Evolutionary conservation across 495 filamentous ascomycete species (phyloP).

Genomic region (Penicillium taxi): DNA sequence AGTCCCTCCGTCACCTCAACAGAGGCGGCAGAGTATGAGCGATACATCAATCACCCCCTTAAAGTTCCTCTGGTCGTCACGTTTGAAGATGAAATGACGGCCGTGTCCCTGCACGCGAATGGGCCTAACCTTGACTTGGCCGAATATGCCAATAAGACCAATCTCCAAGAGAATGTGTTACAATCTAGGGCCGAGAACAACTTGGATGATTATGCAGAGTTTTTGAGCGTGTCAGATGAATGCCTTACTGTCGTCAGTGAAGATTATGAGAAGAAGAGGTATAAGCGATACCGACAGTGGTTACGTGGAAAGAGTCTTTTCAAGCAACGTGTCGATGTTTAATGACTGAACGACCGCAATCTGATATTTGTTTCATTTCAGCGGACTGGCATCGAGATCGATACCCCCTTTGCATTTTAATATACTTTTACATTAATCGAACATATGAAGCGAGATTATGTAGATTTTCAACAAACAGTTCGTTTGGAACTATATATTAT

Average conservation of each 20-base stretch:
- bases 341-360: constrained; percentile 5
- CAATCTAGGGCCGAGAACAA: constrained; percentile 54
- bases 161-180: constrained; percentile 27
- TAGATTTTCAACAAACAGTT: constrained; percentile 9
- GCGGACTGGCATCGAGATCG: constrained; percentile 10
- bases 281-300: constrained; percentile 94
- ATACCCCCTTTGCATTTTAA: constrained; percentile 15
- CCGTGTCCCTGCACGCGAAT: constrained; percentile 31
- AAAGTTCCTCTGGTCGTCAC: constrained; percentile 81
- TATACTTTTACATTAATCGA: neutral
- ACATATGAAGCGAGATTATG: neutral
- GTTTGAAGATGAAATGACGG: constrained; percentile 51
- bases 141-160: constrained; percentile 58
- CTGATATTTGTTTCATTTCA: constrained; percentile 5
- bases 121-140: constrained; percentile 57
- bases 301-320: constrained; percentile 85
- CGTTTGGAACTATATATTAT: constrained; percentile 8
- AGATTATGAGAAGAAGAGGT: constrained; percentile 81
- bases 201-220: constrained; percentile 63
- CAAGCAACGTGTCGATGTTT: constrained; percentile 72
- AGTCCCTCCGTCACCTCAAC: constrained; percentile 64
- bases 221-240: constrained; percentile 67
- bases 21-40: constrained; percentile 78
- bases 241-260: constrained; percentile 80
- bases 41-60: constrained; percentile 87